Percentiles rank a stretch among this genome's conserved stretches.
Evolutionary conservation across 2,329 filamentous ascomycete species (phyloP).

Genomic region (Ophiocordyceps camponoti-saundersi): DNA sequence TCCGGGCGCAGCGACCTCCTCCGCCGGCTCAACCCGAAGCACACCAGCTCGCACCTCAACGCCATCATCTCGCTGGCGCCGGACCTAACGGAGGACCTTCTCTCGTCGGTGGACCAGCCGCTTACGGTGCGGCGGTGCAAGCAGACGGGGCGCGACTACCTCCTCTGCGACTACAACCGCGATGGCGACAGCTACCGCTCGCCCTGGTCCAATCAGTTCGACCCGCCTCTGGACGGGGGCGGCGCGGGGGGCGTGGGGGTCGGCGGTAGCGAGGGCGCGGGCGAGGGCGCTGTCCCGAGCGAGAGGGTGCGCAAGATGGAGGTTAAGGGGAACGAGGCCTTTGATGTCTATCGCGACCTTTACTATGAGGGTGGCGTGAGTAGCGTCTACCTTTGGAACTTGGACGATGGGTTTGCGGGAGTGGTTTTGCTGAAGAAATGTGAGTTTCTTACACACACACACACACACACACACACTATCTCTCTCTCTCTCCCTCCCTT

Average conservation of each 20-base stretch:
- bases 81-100: constrained; percentile 88
- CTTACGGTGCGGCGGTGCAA: constrained; percentile 73
- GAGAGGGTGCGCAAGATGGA: constrained; percentile 90
- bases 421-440: constrained; percentile 93
- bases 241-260: constrained; percentile 34
- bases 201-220: constrained; percentile 98
- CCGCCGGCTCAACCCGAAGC: constrained; percentile 87
- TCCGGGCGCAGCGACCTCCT: constrained; percentile 64
- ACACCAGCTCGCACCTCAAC: constrained; percentile 76
- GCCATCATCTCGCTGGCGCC: constrained; percentile 78
- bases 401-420: constrained; percentile 94
- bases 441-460: constrained; percentile 20
- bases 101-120: constrained; percentile 93
- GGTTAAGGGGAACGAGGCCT: constrained; percentile 82
- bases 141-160: constrained; percentile 82
- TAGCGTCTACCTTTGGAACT: constrained; percentile 94
- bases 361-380: constrained; percentile 95
- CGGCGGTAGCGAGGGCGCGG: constrained; percentile 40
- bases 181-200: constrained; percentile 95
- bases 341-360: constrained; percentile 90
- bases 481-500: background rate
- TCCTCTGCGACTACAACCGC: constrained; percentile 98
- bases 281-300: constrained; percentile 73
- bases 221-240: constrained; percentile 62
- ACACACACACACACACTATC: too few species aligned